These are phyloP conservation scores for Bruguiera hainesii DNA, from an alignment of 441 rosid species.

Conservation along the genomic window DNA sequence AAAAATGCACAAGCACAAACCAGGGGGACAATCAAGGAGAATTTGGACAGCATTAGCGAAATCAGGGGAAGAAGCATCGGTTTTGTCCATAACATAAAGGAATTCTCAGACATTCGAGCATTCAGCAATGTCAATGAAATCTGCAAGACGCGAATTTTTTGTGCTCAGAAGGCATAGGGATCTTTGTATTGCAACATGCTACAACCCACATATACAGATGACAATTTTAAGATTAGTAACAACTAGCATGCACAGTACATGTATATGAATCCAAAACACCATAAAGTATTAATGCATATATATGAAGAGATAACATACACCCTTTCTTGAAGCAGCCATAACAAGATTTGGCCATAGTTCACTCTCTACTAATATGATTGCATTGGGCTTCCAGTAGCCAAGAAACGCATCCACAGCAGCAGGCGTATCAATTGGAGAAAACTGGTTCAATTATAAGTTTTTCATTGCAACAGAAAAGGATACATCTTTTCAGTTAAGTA, in stretches of 20 bases:
- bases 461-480: conserved; percentile 8
- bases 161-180: background rate
- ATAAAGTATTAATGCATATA: background rate
- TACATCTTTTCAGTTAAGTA: background rate
- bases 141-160: conserved; percentile 34
- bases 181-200: too few relatives aligned
- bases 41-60: conserved; percentile 73
- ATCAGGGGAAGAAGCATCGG: conserved; percentile 61
- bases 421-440: conserved; percentile 88
- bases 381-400: conserved; percentile 73
- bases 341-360: conserved; percentile 97
- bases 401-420: conserved; percentile 68
- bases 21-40: conserved; percentile 79
- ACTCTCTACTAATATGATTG: conserved; percentile 72
- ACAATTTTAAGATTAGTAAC: too few relatives aligned
- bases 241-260: too few relatives aligned
- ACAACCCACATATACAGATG: too few relatives aligned
- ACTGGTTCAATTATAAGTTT: conserved; percentile 41
- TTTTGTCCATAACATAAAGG: conserved; percentile 69
- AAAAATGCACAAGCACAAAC: conserved; percentile 39
- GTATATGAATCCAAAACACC: background rate
- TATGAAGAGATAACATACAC: conserved; percentile 44
- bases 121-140: conserved; percentile 72
- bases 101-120: conserved; percentile 71
- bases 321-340: conserved; percentile 56